Percentiles rank a stretch among this genome's conserved stretches.
Conservation (phyloP, 768 basidiomycete genomes). For the Suillus sp. region DNA sequence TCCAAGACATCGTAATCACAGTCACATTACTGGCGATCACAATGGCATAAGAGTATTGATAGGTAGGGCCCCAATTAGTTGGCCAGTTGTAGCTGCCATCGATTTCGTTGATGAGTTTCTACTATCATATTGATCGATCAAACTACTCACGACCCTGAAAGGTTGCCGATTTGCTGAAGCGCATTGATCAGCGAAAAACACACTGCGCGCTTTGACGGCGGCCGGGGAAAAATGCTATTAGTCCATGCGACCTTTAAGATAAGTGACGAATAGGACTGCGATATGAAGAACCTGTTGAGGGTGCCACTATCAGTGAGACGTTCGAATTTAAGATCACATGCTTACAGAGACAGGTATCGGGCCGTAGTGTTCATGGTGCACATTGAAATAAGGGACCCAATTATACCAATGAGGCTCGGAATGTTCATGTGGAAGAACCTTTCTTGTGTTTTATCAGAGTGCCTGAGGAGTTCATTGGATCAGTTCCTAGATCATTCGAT, state of each 20-base stretch:
- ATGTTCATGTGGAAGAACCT: slow-evolving; percentile 68
- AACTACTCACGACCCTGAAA: slow-evolving; percentile 71
- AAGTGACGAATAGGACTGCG: slow-evolving; percentile 61
- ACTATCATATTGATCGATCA: not conserved
- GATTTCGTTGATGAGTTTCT: not conserved
- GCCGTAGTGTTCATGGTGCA: slow-evolving; percentile 62
- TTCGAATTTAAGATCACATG: slow-evolving; percentile 13
- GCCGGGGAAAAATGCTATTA: slow-evolving; percentile 64
- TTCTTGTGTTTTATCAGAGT: slow-evolving; percentile 70
- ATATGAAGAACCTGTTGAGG: slow-evolving; percentile 65
- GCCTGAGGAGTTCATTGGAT: slow-evolving; percentile 37
- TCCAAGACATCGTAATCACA: slow-evolving; percentile 51
- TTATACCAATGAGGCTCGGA: slow-evolving; percentile 56
- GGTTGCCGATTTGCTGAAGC: slow-evolving; percentile 81
- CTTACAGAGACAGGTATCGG: slow-evolving; percentile 69
- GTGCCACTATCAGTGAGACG: slow-evolving; percentile 4
- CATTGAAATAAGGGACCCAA: slow-evolving; percentile 69
- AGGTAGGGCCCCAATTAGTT: slow-evolving; percentile 66
- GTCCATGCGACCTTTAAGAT: slow-evolving; percentile 63
- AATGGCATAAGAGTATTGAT: slow-evolving; percentile 66
- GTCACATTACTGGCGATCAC: slow-evolving; percentile 51
- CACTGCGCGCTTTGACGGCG: slow-evolving; percentile 83
- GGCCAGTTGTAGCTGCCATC: slow-evolving; percentile 64
- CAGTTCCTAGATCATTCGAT: not conserved
- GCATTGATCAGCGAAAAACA: slow-evolving; percentile 80